Percentiles rank a stretch among this genome's conserved stretches.
These are phyloP conservation scores for Papiliotrema flavescens DNA, from an alignment of 1,284 basidiomycete species.

Conservation along the genomic window DNA sequence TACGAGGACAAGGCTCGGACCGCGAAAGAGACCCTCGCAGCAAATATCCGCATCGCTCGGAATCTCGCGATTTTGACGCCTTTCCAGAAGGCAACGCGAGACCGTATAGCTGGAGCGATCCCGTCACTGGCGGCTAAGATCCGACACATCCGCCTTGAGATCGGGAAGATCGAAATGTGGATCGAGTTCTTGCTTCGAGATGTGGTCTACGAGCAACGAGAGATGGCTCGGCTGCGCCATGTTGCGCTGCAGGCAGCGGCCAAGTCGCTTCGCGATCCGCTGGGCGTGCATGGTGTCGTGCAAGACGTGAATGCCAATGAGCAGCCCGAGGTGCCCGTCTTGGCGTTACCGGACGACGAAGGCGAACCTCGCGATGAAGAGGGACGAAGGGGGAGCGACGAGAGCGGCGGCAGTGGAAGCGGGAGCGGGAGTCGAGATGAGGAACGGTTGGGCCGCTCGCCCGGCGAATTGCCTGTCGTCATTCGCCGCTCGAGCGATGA, in stretches of 20 bases:
- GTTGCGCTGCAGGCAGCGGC: slow-evolving; percentile 69
- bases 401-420: not conserved
- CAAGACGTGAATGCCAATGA: slow-evolving; percentile 17
- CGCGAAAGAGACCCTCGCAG: slow-evolving; percentile 63
- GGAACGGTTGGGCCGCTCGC: slow-evolving; percentile 11
- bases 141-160: slow-evolving; percentile 64
- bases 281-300: slow-evolving; percentile 22
- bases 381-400: not conserved
- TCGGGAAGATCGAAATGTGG: slow-evolving; percentile 69
- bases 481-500: slow-evolving; percentile 21
- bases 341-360: slow-evolving; percentile 24
- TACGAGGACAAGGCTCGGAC: slow-evolving; percentile 60
- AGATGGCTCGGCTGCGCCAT: slow-evolving; percentile 64
- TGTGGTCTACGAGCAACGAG: slow-evolving; percentile 65
- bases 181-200: slow-evolving; percentile 71
- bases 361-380: slow-evolving; percentile 25
- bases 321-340: slow-evolving; percentile 9
- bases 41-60: slow-evolving; percentile 67
- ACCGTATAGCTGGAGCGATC: slow-evolving; percentile 63
- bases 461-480: slow-evolving; percentile 24
- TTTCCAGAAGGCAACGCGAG: slow-evolving; percentile 76
- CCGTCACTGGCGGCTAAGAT: slow-evolving; percentile 66
- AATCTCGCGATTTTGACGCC: slow-evolving; percentile 84
- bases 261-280: slow-evolving; percentile 46
- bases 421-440: not conserved